Base-by-base conservation (phyloP, 768 basidiomycete genomes). In the Podaxis mareebaensis region DNA sequence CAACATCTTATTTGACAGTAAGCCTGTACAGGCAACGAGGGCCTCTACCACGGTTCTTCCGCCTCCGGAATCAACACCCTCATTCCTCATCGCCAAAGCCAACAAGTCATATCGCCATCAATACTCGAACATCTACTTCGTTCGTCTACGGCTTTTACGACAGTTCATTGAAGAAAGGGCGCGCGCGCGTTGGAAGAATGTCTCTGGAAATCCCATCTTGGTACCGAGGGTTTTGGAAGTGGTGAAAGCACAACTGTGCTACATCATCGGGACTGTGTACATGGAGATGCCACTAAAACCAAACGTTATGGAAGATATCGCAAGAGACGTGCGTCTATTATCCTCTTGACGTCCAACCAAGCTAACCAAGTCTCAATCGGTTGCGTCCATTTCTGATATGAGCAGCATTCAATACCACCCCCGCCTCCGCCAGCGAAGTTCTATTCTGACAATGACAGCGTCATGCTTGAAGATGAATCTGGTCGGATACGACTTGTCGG, bases 201-300 rank as follows among this genome's bases (percentile, higher is more conserved):
- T 81, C 49, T 54, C 69, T 93, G 92, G 88, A 8, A 79, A 83
- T 11, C 93, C 95, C 0, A 70, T 81, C 11, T 81, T 88, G 33
- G 84, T 96, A n/a, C 82, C 87, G 5, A 83, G 93, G 33, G 91
- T 96, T 2, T 85, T 97, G 3, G 96, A 99, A 63, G 89, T 99
- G 7, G 78, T 87, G 52, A 92, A 93, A 68, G 90, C 90, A 0
- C 80, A 90, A 69, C 78, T 96, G 60, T 97, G 95, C 74, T 98
- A 90, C 74, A 84, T 99, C 65, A 79, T 97, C 59, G 97, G 97
- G 3, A 99, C 97, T 0, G 89, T 98, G 5, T 99, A 98, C 74
- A 90, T 99, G 88, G 95, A 99, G 64, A 99, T 99, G 97, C 93
- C 95, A 8, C 81, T 99, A 57, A 99, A 99, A 71, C 96, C 96